These are phyloP conservation scores for Lentinula sp. DNA, from an alignment of 768 basidiomycete genomes.

Conservation along the genomic window DNA sequence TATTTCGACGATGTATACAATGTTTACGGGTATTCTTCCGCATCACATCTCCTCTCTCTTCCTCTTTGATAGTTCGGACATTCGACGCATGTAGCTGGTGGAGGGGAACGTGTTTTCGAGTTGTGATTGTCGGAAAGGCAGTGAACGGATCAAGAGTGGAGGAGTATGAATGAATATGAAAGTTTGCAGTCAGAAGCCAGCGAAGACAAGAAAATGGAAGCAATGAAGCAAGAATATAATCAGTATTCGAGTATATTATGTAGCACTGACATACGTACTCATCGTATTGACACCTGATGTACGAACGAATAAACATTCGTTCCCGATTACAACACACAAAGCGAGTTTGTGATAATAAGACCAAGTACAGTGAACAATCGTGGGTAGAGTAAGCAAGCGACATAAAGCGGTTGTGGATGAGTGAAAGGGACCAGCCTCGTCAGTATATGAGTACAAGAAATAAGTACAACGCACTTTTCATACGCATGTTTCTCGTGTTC, in stretches of 20 bases:
- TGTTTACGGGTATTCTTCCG: constrained; percentile 16
- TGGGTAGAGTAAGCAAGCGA: neutral
- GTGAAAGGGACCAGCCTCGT: neutral
- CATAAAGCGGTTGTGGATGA: neutral
- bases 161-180: constrained; percentile 2
- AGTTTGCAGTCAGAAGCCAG: neutral
- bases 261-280: constrained; percentile 55
- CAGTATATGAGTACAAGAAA: neutral
- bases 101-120: too few relatives aligned
- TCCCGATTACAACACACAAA: neutral
- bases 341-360: too few relatives aligned
- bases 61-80: constrained; percentile 77
- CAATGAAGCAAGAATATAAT: neutral
- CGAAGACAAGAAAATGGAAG: neutral
- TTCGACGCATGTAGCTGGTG: constrained; percentile 75
- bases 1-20: neutral
- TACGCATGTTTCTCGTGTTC: constrained; percentile 83
- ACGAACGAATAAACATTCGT: neutral
- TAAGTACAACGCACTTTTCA: constrained; percentile 60
- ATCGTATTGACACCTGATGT: constrained; percentile 82
- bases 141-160: neutral
- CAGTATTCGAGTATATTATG: neutral
- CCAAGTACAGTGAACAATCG: neutral
- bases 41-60: constrained; percentile 42
- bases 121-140: neutral